phyloP scores from a whole-genome alignment of 192 early-diverging fungal species.

The Coemansia sp. region DNA sequence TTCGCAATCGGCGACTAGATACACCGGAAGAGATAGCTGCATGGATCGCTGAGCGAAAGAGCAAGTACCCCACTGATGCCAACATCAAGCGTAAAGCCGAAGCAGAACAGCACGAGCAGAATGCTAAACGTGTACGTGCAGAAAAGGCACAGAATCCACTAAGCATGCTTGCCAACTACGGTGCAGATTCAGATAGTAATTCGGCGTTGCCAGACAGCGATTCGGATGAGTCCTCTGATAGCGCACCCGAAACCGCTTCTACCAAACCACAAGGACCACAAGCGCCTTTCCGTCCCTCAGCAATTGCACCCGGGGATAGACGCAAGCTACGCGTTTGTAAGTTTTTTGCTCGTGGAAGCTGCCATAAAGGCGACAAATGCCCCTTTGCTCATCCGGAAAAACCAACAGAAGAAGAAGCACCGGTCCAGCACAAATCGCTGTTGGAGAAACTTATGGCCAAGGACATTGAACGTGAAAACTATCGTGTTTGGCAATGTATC shows the following conservation, averaged over 20 bases:
- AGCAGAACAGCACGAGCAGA: background rate
- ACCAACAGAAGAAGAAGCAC: background rate
- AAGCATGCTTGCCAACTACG: slow-evolving; percentile 20
- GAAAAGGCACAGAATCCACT: slow-evolving; percentile 13
- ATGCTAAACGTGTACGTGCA: slow-evolving; percentile 11
- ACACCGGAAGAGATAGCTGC: slow-evolving; percentile 71
- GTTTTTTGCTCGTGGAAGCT: slow-evolving; percentile 30
- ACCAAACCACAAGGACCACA: slow-evolving; percentile 8
- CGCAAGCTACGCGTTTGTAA: slow-evolving; percentile 37
- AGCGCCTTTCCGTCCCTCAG: slow-evolving; percentile 25
- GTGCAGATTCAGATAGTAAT: slow-evolving; percentile 2
- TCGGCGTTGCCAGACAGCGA: background rate
- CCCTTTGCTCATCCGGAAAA: slow-evolving; percentile 35
- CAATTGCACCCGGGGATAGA: slow-evolving; percentile 33
- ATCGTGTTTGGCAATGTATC: slow-evolving; percentile 41
- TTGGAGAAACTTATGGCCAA: slow-evolving; percentile 46
- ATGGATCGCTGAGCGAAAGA: slow-evolving; percentile 83
- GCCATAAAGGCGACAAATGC: slow-evolving; percentile 22
- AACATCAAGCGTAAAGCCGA: slow-evolving; percentile 63
- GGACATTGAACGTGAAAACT: slow-evolving; percentile 52
- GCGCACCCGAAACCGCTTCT: slow-evolving; percentile 18
- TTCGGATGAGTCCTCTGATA: slow-evolving; percentile 5
- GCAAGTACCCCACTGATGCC: slow-evolving; percentile 70
- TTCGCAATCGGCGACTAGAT: slow-evolving; percentile 47
- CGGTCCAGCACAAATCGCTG: slow-evolving; percentile 2